phyloP scores from a whole-genome alignment of 768 basidiomycete species.

The Lentinula edodes region DNA sequence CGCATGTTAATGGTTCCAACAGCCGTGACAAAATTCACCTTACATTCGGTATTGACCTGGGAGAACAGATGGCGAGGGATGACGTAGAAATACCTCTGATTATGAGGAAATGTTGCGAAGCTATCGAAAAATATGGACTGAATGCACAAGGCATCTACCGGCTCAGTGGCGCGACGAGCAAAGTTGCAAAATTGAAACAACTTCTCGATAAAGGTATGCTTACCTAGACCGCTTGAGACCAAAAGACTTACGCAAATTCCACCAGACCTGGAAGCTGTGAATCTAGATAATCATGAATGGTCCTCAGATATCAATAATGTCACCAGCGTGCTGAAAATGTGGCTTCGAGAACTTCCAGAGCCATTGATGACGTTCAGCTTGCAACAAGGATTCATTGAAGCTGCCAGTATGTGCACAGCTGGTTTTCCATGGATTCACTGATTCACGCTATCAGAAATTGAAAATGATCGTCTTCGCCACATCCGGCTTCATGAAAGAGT shows the following conservation, averaged over 20 bases:
- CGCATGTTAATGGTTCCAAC: slow-evolving; percentile 23
- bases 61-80: slow-evolving; percentile 91
- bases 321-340: slow-evolving; percentile 90
- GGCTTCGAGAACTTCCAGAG: slow-evolving; percentile 94
- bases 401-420: slow-evolving; percentile 65
- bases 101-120: slow-evolving; percentile 82
- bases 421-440: background rate
- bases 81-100: slow-evolving; percentile 84
- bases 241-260: background rate
- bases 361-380: slow-evolving; percentile 80
- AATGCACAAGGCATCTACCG: slow-evolving; percentile 87
- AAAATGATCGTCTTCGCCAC: slow-evolving; percentile 91
- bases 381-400: slow-evolving; percentile 92
- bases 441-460: slow-evolving; percentile 51
- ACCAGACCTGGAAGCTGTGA: slow-evolving; percentile 77
- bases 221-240: background rate
- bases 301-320: slow-evolving; percentile 93
- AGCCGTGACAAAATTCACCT: slow-evolving; percentile 57
- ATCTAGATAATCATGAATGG: slow-evolving; percentile 88
- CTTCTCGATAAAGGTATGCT: slow-evolving; percentile 75
- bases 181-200: slow-evolving; percentile 77
- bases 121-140: slow-evolving; percentile 89
- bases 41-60: slow-evolving; percentile 92
- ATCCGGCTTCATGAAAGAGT: slow-evolving; percentile 96
- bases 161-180: slow-evolving; percentile 85